phyloP scores from a whole-genome alignment of 2,329 filamentous ascomycete genomes.

The Lanzia echinophila region DNA sequence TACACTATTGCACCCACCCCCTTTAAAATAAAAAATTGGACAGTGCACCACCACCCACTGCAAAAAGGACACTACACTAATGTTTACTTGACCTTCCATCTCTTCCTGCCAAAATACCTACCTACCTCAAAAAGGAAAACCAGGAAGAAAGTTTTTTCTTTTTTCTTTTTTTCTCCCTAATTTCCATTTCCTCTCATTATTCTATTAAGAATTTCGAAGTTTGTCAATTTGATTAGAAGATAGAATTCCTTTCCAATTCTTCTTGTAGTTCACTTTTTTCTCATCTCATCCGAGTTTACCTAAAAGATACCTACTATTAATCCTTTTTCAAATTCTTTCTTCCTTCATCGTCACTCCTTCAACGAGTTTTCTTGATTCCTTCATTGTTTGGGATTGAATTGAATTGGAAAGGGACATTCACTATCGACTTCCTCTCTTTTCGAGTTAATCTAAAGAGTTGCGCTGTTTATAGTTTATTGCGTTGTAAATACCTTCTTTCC shows the following conservation, averaged over 20 bases:
- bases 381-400: conserved; percentile 1
- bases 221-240: background rate
- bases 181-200: background rate
- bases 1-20: too few species aligned
- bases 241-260: background rate
- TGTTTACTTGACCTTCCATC: too few species aligned
- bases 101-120: background rate
- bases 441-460: background rate
- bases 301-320: conserved; percentile 1
- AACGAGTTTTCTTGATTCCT: background rate
- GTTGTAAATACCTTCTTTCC: conserved; percentile 7
- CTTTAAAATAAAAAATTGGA: background rate
- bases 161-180: background rate
- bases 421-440: background rate
- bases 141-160: background rate
- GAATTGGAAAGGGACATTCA: background rate
- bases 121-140: conserved; percentile 2
- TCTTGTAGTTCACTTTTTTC: conserved; percentile 1
- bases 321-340: background rate
- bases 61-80: too few species aligned
- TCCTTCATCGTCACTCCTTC: conserved; percentile 5
- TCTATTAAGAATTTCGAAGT: background rate
- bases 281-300: background rate
- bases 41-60: background rate
- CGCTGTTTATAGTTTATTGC: conserved; percentile 6